Percentiles rank a stretch among this genome's conserved stretches.
Evolutionary conservation across 805 yeast species (phyloP).

Genomic region (Starmera caribaea): DNA sequence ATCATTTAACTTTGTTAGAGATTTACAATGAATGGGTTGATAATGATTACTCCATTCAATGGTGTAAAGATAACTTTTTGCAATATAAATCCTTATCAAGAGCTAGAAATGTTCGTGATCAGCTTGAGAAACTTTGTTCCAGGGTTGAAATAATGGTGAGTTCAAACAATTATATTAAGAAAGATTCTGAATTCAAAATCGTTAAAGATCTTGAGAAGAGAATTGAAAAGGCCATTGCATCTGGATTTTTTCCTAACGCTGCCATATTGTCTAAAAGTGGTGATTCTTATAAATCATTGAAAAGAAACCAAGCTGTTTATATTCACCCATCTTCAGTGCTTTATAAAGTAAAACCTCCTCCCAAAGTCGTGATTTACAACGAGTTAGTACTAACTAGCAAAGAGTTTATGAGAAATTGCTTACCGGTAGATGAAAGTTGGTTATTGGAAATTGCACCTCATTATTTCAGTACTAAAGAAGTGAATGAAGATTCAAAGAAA

Average conservation of each 20-base stretch:
- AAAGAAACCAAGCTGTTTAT: constrained; percentile 61
- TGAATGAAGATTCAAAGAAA: neutral
- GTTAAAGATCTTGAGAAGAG: constrained; percentile 51
- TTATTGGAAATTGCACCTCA: constrained; percentile 68
- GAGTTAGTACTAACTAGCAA: constrained; percentile 77
- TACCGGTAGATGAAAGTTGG: constrained; percentile 68
- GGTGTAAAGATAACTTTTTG: constrained; percentile 81
- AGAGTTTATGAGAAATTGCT: constrained; percentile 80
- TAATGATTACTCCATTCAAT: constrained; percentile 53
- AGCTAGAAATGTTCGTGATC: constrained; percentile 63
- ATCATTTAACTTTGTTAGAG: constrained; percentile 67
- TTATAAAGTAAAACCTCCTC: constrained; percentile 57
- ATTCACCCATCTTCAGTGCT: constrained; percentile 84
- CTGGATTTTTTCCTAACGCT: constrained; percentile 96
- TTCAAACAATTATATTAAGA: constrained; percentile 21
- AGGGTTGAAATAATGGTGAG: constrained; percentile 36
- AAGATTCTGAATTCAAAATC: constrained; percentile 6
- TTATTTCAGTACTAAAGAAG: constrained; percentile 8
- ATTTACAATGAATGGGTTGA: constrained; percentile 72
- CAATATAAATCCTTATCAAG: constrained; percentile 67
- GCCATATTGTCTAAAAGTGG: constrained; percentile 79
- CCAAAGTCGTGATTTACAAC: constrained; percentile 66
- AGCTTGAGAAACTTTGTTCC: constrained; percentile 51
- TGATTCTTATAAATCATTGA: constrained; percentile 52
- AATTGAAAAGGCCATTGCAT: constrained; percentile 73